A percentile compares a stretch with the other conserved stretches of the same genome.
Evolutionary conservation across 495 filamentous ascomycete species (phyloP).

Genomic region (Geopyxis carbonaria): DNA sequence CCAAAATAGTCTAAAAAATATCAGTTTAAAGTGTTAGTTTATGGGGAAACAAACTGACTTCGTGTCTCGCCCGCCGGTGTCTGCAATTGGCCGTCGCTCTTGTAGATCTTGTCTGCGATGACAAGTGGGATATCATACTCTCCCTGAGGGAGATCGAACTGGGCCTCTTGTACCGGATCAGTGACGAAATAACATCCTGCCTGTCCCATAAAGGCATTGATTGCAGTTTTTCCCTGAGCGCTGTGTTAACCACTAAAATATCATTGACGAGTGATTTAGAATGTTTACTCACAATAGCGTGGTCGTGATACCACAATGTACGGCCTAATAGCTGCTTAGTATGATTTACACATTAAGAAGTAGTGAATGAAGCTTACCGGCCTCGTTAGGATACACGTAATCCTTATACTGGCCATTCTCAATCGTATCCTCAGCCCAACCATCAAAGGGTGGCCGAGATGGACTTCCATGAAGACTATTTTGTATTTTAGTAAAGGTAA

Average conservation of each 20-base stretch:
- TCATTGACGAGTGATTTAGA: constrained; percentile 9
- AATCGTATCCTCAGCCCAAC: constrained; percentile 37
- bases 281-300: constrained; percentile 29
- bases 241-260: constrained; percentile 14
- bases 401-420: constrained; percentile 36
- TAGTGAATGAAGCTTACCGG: constrained; percentile 29
- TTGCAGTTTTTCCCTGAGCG: too few species aligned
- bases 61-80: constrained; percentile 27
- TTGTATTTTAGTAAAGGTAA: too few species aligned
- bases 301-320: constrained; percentile 42
- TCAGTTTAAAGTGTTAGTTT: too few species aligned
- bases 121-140: constrained; percentile 35
- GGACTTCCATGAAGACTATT: constrained; percentile 40
- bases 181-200: constrained; percentile 28
- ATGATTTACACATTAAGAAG: too few species aligned
- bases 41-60: too few species aligned
- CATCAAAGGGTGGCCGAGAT: constrained; percentile 29
- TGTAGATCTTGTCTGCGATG: constrained; percentile 34
- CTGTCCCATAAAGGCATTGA: constrained; percentile 36
- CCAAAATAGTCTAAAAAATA: constrained; percentile 32
- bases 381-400: constrained; percentile 39
- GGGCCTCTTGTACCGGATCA: constrained; percentile 30
- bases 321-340: too few species aligned
- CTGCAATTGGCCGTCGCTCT: constrained; percentile 31
- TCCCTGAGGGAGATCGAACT: constrained; percentile 32